Base-by-base conservation (phyloP, 73 alveolate species). In the Blepharisma stoltei region DNA sequence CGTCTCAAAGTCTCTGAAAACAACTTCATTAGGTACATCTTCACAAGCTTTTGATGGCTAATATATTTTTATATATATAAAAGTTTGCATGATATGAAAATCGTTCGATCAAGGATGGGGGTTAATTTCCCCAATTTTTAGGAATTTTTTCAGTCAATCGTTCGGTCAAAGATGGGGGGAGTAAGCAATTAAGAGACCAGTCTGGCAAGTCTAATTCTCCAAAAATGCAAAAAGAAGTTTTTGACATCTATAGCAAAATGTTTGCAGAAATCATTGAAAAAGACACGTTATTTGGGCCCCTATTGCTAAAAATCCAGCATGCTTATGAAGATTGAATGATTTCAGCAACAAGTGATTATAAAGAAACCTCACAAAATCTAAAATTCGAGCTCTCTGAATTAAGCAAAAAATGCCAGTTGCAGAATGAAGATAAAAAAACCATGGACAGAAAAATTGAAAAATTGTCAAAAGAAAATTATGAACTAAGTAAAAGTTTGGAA, bases 231-330 rank as follows among this genome's bases (percentile, higher is more conserved):
- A 25, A 60, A 20, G 73, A 60, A 5, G 46, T 60, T 20, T 60
- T 60, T 25, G 73, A 60, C 2, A 60, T 60, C 1, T 60, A 60
- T 60, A 60, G 23, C 14, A 38, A 38, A 38, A 60, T 60, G 14
- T 60, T 60, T 60, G 73, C 14, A 25, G 73, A 60, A 60, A 25
- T 60, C 38, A 60, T 60, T 60, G 4, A 60, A 0, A 60, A 60
- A 60, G 73, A 60, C 4, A 60, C 14, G 5, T 14, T 9, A 9
- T 60, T 60, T 60, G 14, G 46, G 23, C 11, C 45, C 1, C 4
- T 60, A 2, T 4, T 60, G 23, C 14, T 8, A 25, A 60, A 60
- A 60, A 60, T 60, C 73, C 14, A 60, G 23, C 46, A 60, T 9
- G 23, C 23, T 14, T 60, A 60, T 60, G 73, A 60, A 25, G 73